phyloP scores from a whole-genome alignment of 2,329 filamentous ascomycete genomes.

The Exophiala aquamarina region DNA sequence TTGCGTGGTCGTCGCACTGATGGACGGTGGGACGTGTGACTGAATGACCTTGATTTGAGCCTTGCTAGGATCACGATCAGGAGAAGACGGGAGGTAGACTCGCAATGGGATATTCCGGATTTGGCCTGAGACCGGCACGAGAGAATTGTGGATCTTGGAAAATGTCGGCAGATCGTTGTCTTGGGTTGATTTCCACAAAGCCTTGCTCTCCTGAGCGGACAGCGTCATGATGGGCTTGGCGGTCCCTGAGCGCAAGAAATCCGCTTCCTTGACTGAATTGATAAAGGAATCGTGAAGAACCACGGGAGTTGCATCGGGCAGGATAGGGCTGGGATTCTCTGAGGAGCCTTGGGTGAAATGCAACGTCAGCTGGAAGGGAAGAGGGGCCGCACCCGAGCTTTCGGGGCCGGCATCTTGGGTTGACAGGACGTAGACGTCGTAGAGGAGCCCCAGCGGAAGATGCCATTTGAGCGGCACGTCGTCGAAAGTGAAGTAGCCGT shows the following conservation, averaged over 20 bases:
- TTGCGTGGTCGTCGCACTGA: constrained; percentile 30
- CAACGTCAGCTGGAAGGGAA: constrained; percentile 65
- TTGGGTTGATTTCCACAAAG: constrained; percentile 78
- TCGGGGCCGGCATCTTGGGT: constrained; percentile 33
- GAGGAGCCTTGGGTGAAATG: constrained; percentile 46
- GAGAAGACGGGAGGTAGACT: constrained; percentile 74
- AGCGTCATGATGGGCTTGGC: constrained; percentile 88
- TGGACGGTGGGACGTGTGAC: constrained; percentile 62
- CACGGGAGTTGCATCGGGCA: constrained; percentile 63
- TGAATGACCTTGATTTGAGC: constrained; percentile 73
- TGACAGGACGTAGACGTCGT: constrained; percentile 60
- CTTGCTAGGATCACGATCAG: constrained; percentile 42
- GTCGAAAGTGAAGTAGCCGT: constrained; percentile 67
- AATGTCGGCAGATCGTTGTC: constrained; percentile 71
- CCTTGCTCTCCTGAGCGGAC: constrained; percentile 77
- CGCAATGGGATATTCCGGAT: constrained; percentile 84
- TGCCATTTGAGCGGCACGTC: constrained; percentile 71
- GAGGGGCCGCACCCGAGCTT: constrained; percentile 43
- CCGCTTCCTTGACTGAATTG: constrained; percentile 74
- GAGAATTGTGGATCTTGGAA: constrained; percentile 69
- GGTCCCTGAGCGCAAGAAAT: constrained; percentile 83
- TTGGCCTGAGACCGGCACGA: constrained; percentile 69
- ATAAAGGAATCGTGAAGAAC: constrained; percentile 66
- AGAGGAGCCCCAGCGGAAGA: constrained; percentile 67
- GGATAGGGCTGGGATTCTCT: constrained; percentile 53